phyloP scores from a whole-genome alignment of 2,329 filamentous ascomycete genomes.

The Talaromyces sp. region DNA sequence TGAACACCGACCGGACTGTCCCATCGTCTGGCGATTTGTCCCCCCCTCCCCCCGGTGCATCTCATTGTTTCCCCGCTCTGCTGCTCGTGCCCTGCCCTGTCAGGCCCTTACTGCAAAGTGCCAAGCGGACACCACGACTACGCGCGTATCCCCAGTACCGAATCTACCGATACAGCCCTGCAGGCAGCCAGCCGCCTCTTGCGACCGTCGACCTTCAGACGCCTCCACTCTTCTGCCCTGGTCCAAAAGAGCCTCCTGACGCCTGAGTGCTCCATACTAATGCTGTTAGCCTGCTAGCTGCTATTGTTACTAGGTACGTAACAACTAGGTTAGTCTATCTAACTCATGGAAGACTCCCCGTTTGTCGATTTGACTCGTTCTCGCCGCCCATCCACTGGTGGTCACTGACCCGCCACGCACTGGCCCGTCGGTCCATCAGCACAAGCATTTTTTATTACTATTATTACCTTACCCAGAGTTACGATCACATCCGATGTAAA shows the following conservation, averaged over 20 bases:
- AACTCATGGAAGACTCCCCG: not conserved
- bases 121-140: not conserved
- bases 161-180: not conserved
- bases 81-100: slow-evolving; percentile 7
- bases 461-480: not conserved
- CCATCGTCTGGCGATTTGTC: not conserved
- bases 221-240: slow-evolving; percentile 22
- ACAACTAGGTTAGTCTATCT: not conserved
- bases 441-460: not conserved
- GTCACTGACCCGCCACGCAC: not conserved
- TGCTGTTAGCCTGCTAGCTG: not conserved
- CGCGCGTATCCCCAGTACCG: no score
- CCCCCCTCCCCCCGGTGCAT: slow-evolving; percentile 3
- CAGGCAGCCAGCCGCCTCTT: not conserved
- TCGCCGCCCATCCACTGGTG: not conserved
- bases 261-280: not conserved
- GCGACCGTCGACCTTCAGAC: slow-evolving; percentile 14
- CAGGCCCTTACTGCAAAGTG: not conserved
- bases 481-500: not conserved
- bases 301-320: not conserved
- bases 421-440: not conserved
- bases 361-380: not conserved
- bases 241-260: slow-evolving; percentile 11
- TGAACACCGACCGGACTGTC: not conserved
- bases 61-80: not conserved